These are phyloP conservation scores for Aurifilum marmelostoma DNA, from an alignment of 2,329 filamentous ascomycete genomes.

Conservation along the genomic window DNA sequence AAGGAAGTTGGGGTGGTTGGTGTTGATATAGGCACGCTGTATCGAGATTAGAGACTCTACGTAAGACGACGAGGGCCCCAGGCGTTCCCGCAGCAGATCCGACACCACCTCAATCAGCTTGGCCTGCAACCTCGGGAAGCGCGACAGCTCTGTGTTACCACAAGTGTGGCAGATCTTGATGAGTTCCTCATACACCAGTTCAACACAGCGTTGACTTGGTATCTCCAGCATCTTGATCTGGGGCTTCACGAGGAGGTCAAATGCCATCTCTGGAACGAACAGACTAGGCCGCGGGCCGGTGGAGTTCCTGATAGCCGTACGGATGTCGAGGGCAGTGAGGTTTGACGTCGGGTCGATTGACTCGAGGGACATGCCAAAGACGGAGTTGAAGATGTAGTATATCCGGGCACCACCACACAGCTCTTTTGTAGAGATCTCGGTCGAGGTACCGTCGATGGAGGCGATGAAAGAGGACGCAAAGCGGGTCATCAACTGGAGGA, in stretches of 20 bases:
- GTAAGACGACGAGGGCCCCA: constrained; percentile 87
- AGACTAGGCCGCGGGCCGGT: constrained; percentile 93
- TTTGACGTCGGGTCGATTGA: constrained; percentile 96
- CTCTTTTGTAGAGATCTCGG: constrained; percentile 98
- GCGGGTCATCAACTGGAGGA: constrained; percentile 95
- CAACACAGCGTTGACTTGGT: constrained; percentile 93
- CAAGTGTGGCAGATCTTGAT: constrained; percentile 99
- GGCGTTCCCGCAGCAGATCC: constrained; percentile 86
- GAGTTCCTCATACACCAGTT: constrained; percentile 96
- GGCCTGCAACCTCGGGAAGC: constrained; percentile 89
- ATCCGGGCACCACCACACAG: constrained; percentile 92
- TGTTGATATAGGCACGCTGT: constrained; percentile 98
- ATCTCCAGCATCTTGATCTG: constrained; percentile 97
- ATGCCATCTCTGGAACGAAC: constrained; percentile 96
- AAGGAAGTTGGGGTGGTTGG: constrained; percentile 97
- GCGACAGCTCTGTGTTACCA: constrained; percentile 88
- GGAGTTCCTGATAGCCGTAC: constrained; percentile 96
- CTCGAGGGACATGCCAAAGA: constrained; percentile 95
- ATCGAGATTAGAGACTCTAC: constrained; percentile 97
- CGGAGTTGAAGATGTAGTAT: constrained; percentile 99
- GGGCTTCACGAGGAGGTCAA: constrained; percentile 95
- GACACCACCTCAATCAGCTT: constrained; percentile 99
- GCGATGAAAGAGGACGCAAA: constrained; percentile 98
- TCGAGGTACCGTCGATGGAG: constrained; percentile 97
- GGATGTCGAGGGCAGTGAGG: constrained; percentile 89